Percentiles rank a stretch among this genome's conserved stretches.
Conservation (phyloP, 1,139 yeast species). For the Geotrichum histeridarum region DNA sequence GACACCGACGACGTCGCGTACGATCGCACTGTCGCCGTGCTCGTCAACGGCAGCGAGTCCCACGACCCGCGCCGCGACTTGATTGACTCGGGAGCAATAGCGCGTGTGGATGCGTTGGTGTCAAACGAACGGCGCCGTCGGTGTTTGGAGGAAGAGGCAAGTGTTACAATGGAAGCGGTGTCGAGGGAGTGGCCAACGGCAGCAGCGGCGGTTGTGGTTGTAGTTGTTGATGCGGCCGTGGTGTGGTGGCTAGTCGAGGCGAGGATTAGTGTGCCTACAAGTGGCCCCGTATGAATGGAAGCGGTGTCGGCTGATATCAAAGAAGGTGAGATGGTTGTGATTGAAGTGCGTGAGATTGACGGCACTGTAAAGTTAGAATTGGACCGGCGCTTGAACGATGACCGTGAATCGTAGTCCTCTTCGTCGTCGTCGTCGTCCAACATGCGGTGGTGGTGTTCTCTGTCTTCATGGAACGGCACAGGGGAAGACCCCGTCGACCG, state of each 20-base stretch:
- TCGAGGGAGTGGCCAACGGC: slow-evolving; percentile 22
- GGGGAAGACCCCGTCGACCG: neutral
- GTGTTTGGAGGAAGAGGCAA: slow-evolving; percentile 39
- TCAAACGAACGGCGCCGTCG: slow-evolving; percentile 37
- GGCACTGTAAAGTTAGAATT: slow-evolving; percentile 34
- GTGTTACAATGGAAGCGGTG: slow-evolving; percentile 38
- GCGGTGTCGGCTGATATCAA: slow-evolving; percentile 25
- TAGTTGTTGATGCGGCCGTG: neutral
- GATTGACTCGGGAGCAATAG: slow-evolving; percentile 38
- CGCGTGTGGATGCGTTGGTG: slow-evolving; percentile 40
- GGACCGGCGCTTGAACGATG: slow-evolving; percentile 27
- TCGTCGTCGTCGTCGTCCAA: slow-evolving; percentile 9
- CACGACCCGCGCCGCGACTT: slow-evolving; percentile 29
- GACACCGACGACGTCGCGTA: slow-evolving; percentile 13
- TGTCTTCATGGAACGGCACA: neutral
- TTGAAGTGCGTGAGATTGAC: slow-evolving; percentile 30
- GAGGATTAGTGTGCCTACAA: slow-evolving; percentile 21
- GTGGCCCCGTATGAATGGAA: slow-evolving; percentile 22
- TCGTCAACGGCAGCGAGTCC: slow-evolving; percentile 26
- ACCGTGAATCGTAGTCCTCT: slow-evolving; percentile 15
- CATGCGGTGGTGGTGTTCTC: neutral
- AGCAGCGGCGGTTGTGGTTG: neutral
- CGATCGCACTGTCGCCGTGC: slow-evolving; percentile 17
- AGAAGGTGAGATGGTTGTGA: slow-evolving; percentile 31
- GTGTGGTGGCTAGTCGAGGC: slow-evolving; percentile 1